Evolutionary conservation across 2,329 filamentous ascomycete genomes (phyloP), one percentile per base, ranked within the genome.

Genomic region (Diaporthe citri): DNA sequence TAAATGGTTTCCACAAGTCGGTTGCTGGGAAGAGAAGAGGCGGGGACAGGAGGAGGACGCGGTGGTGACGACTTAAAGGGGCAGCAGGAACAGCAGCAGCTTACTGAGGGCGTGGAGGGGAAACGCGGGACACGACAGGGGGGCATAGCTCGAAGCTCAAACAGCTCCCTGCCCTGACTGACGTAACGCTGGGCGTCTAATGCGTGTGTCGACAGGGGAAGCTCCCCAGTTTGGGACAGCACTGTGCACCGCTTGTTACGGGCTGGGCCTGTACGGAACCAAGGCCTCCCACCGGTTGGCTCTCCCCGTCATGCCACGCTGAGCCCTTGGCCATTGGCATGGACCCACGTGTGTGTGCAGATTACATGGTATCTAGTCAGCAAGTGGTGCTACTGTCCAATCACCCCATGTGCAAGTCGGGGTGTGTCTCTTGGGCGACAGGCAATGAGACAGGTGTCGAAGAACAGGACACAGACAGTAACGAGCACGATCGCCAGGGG

Each of bases 141-240:
- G 25, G 28, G 25, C 4, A 36, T 36, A 67, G 48, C 43, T 57
- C 20, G 3, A 69, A 48, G 62, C 48, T 74, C 72, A 57, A 59
- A 67, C 62, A 71, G 62, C 48, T 66, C 52, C 52, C 62, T 70
- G 72, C 31, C 36, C 25, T 36, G 34, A 74, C 57, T 70, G 59
- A 69, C 60, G 60, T 74, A 74, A 39, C 43, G 41, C 31, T 10
- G 28, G 28, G 71, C 71, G 31, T 15, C 56, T 48, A 39, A 52
- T 39, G 7, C 43, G 25, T 36, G 62, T 36, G 28, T 48, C 12
- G 43, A 51, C 62, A 67, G 67, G 67, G 56, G 59, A 34, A 72
- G 70, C 70, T 51, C 25, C 10, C 52, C 41, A 17, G 25, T 31
- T 56, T 15, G 72, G 66, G 51, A 71, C 36, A 48, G 41, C 31